Conservation (phyloP, 345 rosid species). For the Corymbia maculata region DNA sequence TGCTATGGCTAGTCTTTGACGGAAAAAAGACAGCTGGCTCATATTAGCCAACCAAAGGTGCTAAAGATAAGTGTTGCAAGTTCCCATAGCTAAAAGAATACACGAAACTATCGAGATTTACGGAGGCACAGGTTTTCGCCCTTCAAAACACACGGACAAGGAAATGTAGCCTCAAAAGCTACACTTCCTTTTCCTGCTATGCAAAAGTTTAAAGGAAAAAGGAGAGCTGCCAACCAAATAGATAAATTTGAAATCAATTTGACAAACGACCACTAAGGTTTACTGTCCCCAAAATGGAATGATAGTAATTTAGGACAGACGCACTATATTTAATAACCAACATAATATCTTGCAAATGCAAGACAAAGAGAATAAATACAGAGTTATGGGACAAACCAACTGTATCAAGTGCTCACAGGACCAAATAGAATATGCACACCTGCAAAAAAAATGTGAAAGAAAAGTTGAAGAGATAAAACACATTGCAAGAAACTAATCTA, state of each 20-base stretch:
- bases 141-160: background rate
- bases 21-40: background rate
- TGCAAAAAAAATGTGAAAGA: constrained; percentile 14
- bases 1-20: background rate
- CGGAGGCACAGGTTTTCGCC: background rate
- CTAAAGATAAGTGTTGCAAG: background rate
- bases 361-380: background rate
- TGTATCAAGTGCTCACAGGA: constrained; percentile 94
- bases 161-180: background rate
- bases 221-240: background rate
- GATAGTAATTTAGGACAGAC: background rate
- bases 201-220: background rate
- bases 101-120: background rate
- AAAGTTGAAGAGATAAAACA: background rate
- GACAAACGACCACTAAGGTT: background rate
- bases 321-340: background rate
- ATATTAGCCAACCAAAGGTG: background rate
- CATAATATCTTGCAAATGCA: background rate
- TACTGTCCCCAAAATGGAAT: background rate
- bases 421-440: constrained; percentile 92
- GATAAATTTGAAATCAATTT: background rate
- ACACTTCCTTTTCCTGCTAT: background rate
- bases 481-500: background rate
- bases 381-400: constrained; percentile 51
- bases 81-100: background rate